Evolutionary conservation across 202 grass and related monocot genomes (phyloP).

Genomic region (Saccharum hybrid): DNA sequence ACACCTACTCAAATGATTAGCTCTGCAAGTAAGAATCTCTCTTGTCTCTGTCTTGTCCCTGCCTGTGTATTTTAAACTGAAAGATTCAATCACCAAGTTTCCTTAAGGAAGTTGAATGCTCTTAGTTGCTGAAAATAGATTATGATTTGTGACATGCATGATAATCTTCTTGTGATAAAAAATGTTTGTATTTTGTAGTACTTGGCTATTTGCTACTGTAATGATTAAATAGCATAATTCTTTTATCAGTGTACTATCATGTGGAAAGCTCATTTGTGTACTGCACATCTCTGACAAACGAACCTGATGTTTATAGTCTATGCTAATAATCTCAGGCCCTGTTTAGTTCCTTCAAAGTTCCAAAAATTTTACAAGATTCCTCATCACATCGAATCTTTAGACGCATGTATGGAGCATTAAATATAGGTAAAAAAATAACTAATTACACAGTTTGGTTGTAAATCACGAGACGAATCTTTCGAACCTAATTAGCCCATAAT

Average conservation of each 20-base stretch:
- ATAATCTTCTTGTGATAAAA: conserved; percentile 20
- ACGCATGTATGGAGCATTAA: too few species aligned
- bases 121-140: conserved; percentile 7
- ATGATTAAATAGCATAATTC: conserved; percentile 8
- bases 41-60: conserved; percentile 11
- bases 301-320: not conserved
- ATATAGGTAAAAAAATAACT: too few species aligned
- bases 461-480: too few species aligned
- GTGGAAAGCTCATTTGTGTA: conserved; percentile 7
- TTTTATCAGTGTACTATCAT: not conserved
- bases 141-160: not conserved
- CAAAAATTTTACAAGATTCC: too few species aligned
- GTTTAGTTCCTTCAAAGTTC: too few species aligned
- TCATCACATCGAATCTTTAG: too few species aligned
- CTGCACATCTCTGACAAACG: not conserved
- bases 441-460: too few species aligned
- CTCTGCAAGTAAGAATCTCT: conserved; percentile 67
- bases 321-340: conserved; percentile 16
- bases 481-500: too few species aligned
- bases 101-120: conserved; percentile 1
- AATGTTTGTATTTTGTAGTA: not conserved
- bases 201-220: conserved; percentile 13
- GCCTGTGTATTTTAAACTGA: not conserved
- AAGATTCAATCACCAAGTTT: not conserved
- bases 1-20: conserved; percentile 98